Percentiles rank a stretch among this genome's conserved stretches.
phyloP scores from a whole-genome alignment of 805 yeast species.

The Starmera amethionina region DNA sequence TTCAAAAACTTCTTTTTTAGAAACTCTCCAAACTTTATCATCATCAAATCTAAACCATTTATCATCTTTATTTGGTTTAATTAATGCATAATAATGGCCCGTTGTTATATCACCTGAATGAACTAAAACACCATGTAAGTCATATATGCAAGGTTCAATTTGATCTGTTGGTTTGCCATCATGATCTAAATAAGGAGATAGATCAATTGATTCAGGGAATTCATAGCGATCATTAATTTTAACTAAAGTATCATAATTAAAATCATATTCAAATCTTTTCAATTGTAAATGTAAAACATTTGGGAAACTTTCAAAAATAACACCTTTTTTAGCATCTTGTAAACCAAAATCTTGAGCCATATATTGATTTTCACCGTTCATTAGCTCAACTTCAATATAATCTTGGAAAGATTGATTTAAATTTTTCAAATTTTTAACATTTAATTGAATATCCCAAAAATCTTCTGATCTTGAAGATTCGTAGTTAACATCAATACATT shows the following conservation, averaged over 20 bases:
- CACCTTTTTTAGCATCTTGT: conserved; percentile 96
- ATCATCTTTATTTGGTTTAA: conserved; percentile 63
- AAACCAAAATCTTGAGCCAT: conserved; percentile 84
- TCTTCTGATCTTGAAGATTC: conserved; percentile 90
- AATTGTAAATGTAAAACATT: conserved; percentile 88
- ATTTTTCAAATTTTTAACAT: conserved; percentile 74
- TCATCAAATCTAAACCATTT: conserved; percentile 93
- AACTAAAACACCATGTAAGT: conserved; percentile 86
- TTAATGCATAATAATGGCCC: conserved; percentile 94
- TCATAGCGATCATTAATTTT: conserved; percentile 91
- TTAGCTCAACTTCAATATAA: conserved; percentile 79
- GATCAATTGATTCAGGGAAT: conserved; percentile 74
- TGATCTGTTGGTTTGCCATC: conserved; percentile 20
- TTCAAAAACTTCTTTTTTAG: conserved; percentile 76
- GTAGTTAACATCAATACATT: conserved; percentile 87
- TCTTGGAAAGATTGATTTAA: conserved; percentile 71
- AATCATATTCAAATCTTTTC: conserved; percentile 91
- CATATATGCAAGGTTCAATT: conserved; percentile 63
- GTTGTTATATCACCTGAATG: conserved; percentile 94
- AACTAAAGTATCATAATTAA: conserved; percentile 75
- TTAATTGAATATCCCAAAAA: conserved; percentile 96
- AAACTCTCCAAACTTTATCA: conserved; percentile 85
- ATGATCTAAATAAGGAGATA: conserved; percentile 68
- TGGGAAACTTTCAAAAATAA: conserved; percentile 82
- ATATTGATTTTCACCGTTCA: conserved; percentile 93